A percentile compares a stretch with the other conserved stretches of the same genome.
phyloP scores from a whole-genome alignment of 345 rosid genomes.

The Melaleuca quinquenervia region DNA sequence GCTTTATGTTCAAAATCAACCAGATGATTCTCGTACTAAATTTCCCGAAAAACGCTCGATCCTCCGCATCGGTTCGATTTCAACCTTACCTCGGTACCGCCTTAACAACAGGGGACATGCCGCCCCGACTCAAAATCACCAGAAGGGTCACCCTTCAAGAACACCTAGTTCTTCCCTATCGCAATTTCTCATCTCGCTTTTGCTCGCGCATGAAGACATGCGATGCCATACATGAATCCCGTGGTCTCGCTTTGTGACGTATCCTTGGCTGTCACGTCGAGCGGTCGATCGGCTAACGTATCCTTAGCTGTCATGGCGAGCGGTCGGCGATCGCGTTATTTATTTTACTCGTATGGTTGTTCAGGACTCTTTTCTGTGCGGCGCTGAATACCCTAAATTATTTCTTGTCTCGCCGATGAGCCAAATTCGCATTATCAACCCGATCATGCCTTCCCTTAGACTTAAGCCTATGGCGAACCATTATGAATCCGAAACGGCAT shows the following conservation, averaged over 20 bases:
- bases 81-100: neutral
- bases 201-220: neutral
- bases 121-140: neutral
- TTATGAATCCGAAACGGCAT: neutral
- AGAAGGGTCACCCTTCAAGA: neutral
- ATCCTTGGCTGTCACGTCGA: too few relatives aligned
- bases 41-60: neutral
- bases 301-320: too few relatives aligned
- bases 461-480: neutral
- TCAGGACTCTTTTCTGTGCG: too few relatives aligned
- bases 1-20: neutral
- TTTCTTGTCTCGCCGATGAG: neutral
- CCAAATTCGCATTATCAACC: neutral
- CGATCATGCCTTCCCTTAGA: too few relatives aligned
- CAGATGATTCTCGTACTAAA: neutral
- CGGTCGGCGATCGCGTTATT: neutral
- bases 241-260: neutral
- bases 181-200: neutral
- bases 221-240: neutral
- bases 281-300: too few relatives aligned
- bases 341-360: neutral
- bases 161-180: neutral
- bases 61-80: neutral
- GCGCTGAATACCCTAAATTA: too few relatives aligned
- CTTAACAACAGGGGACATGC: neutral